Conservation (phyloP, 805 yeast genomes). For the Candida boidinii region DNA sequence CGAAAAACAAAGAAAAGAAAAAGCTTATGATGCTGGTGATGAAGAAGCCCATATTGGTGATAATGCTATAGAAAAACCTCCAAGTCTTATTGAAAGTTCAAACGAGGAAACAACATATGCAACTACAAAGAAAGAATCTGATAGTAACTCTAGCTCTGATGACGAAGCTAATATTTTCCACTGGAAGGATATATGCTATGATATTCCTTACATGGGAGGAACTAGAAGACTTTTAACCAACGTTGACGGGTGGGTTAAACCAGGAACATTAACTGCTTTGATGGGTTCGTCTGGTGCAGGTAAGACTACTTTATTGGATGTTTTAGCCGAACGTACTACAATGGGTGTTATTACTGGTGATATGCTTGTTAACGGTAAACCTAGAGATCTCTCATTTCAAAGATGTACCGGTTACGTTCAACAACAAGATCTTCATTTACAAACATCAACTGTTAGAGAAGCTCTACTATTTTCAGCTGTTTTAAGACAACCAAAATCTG, state of each 20-base stretch:
- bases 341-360: slow-evolving; percentile 48
- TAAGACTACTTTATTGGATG: slow-evolving; percentile 44
- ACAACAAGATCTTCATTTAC: slow-evolving; percentile 45
- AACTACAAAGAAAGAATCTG: too few relatives aligned
- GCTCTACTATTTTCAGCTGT: slow-evolving; percentile 39
- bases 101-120: too few relatives aligned
- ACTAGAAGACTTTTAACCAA: slow-evolving; percentile 46
- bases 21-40: slow-evolving; percentile 10
- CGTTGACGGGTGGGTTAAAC: slow-evolving; percentile 75
- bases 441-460: slow-evolving; percentile 40
- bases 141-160: slow-evolving; percentile 23
- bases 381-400: slow-evolving; percentile 35
- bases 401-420: slow-evolving; percentile 47
- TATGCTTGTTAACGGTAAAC: slow-evolving; percentile 42
- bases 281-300: slow-evolving; percentile 58
- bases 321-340: slow-evolving; percentile 39
- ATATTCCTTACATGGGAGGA: slow-evolving; percentile 48
- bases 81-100: too few relatives aligned
- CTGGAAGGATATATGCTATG: slow-evolving; percentile 66
- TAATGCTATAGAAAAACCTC: slow-evolving; percentile 1
- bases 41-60: slow-evolving; percentile 10
- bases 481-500: slow-evolving; percentile 31
- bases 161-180: slow-evolving; percentile 43
- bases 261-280: slow-evolving; percentile 67
- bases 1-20: slow-evolving; percentile 26